Evolutionary conservation across 345 rosid genomes (phyloP).

Genomic region (Erysimum cheiranthoides): DNA sequence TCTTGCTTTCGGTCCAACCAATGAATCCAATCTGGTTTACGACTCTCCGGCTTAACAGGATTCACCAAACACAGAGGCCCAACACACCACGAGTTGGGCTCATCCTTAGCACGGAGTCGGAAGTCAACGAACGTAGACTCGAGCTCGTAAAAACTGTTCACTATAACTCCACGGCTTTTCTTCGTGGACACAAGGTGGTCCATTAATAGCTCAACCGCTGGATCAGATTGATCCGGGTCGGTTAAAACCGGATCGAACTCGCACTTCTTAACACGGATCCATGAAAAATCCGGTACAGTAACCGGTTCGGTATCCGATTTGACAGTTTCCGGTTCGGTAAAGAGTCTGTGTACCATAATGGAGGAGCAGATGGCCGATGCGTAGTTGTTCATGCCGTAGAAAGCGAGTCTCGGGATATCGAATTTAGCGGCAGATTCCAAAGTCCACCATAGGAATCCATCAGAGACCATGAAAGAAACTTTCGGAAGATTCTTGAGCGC

Average conservation of each 20-base stretch:
- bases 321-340: slow-evolving; percentile 26
- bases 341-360: background rate
- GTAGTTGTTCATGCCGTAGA: slow-evolving; percentile 55
- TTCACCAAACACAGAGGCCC: slow-evolving; percentile 62
- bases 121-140: slow-evolving; percentile 57
- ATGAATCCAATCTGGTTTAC: slow-evolving; percentile 55
- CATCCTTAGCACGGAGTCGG: slow-evolving; percentile 12
- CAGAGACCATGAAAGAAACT: slow-evolving; percentile 63
- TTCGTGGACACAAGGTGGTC: background rate
- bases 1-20: slow-evolving; percentile 65
- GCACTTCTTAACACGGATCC: slow-evolving; percentile 57
- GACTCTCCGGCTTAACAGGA: background rate
- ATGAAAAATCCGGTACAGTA: slow-evolving; percentile 56
- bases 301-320: slow-evolving; percentile 54
- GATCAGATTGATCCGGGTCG: slow-evolving; percentile 32
- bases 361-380: slow-evolving; percentile 18
- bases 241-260: slow-evolving; percentile 35
- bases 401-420: slow-evolving; percentile 58
- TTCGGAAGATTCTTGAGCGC: slow-evolving; percentile 46
- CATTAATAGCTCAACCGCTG: slow-evolving; percentile 1
- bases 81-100: slow-evolving; percentile 50
- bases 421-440: slow-evolving; percentile 59
- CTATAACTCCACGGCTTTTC: slow-evolving; percentile 51
- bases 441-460: slow-evolving; percentile 82
- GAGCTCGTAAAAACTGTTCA: slow-evolving; percentile 69